Evolutionary conservation across 768 basidiomycete species (phyloP), one percentile per base, ranked within the genome.

Genomic region (Russula abietina): DNA sequence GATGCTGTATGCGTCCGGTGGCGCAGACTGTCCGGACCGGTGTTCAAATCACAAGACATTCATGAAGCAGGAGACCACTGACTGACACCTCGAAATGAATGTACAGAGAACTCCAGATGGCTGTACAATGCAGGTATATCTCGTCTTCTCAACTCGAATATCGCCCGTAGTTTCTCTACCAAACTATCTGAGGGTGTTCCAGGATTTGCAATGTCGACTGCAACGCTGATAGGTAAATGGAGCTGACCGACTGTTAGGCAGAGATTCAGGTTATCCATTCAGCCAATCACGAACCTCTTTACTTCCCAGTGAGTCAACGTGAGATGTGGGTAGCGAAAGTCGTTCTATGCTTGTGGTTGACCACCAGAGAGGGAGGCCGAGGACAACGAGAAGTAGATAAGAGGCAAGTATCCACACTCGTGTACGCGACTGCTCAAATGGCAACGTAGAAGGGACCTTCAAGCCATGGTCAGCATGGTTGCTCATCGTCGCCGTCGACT

Each of bases 331-430:
- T 6, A 95, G 75, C 0, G 86, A 77, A 16, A 88, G 79, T 30
- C 95, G 83, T 70, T 94, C 82, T 32, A 98, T 96, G 66, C 89
- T 90, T 5, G 97, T 98, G 30, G 89, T 87, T 55, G 79, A 80
- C 93, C 93, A 98, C 97, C 97, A 99, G 54, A 92, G 80, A 3
- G 97, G 97, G 22, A 95, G 62, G 1, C 87, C 88, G 8, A 92
- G 75, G 38, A 96, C 66, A 39, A 97, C 80, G 30, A 93, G 74
- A 28, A 81, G 59, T 84, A 93, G 93, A 73, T 95, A 97, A 0
- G 89, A 82, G 4, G 78, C 72, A 61, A 95, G 78, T 65, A 93
- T 86, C 28, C 75, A 74, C 66, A 86, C 76, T 33, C 88, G 79
- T 28, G 26, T 58, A 12, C 43, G 19, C 16, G 33, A 26, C 12